Evolutionary conservation across 441 rosid species (phyloP).

Genomic region (Gossypium schwendimanii): DNA sequence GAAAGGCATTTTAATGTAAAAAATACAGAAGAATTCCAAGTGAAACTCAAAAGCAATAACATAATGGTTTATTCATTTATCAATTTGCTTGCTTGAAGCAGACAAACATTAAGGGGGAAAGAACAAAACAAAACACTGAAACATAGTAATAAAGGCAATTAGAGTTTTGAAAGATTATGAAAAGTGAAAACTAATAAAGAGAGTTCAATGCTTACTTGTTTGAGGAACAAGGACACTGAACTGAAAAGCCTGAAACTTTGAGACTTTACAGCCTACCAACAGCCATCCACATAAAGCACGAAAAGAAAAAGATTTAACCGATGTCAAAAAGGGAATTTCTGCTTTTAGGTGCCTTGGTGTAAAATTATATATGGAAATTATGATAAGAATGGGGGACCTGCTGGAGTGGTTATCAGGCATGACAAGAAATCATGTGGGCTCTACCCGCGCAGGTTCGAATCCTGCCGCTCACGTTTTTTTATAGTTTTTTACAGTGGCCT

Average conservation of each 20-base stretch:
- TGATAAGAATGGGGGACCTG: conserved; percentile 14
- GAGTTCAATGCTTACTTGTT: neutral
- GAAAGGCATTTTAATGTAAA: neutral
- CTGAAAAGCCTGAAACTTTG: neutral
- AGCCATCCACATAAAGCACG: neutral
- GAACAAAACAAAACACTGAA: neutral
- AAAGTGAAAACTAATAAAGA: neutral
- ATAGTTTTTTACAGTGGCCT: too few species aligned
- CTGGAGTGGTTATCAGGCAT: conserved; percentile 79
- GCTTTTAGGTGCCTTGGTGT: neutral
- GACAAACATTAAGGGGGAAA: neutral
- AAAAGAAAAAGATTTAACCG: neutral
- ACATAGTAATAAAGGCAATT: neutral
- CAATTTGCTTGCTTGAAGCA: neutral
- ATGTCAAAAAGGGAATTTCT: neutral
- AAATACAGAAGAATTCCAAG: neutral
- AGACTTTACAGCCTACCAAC: neutral
- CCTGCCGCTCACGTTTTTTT: conserved; percentile 64
- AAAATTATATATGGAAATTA: neutral
- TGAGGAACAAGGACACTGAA: neutral
- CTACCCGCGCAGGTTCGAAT: conserved; percentile 94
- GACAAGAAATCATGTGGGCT: conserved; percentile 98
- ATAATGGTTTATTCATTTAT: neutral
- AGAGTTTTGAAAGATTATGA: neutral
- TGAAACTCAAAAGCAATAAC: neutral